Evolutionary conservation across 2,329 filamentous ascomycete genomes (phyloP), one percentile per base, ranked within the genome.

Genomic region (Trichophyton benhamiae): DNA sequence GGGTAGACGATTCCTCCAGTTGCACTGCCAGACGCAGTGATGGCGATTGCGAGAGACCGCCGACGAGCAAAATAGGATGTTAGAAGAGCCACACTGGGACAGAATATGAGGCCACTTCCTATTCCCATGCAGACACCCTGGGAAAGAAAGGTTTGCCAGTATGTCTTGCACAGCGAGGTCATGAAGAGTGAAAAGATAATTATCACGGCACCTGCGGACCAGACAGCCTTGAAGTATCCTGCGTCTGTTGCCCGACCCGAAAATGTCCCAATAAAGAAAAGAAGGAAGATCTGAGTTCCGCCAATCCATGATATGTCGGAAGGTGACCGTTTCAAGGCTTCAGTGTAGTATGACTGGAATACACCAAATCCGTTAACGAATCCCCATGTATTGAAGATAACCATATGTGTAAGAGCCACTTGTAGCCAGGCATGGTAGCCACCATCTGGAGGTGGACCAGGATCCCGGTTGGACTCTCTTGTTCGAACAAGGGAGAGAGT

Each of bases 1-100:
- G 86, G 85, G 67, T 85, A 88, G 2, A 87, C 76, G 22, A 87
- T 73, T 0, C 85, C 85, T 0, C 86, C 86, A 0, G 81, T 81
- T 0, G 79, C 80, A 27, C 82, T 83, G 0, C 86, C 87, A 0
- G 79, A 80, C 0, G 83, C 82, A 8, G 78, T 78, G 6, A 85
- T 76, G 0, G 83, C 83, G 17, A 87, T 76, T 0, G 85, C 85
- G 1, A 87, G 73, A 0, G 79, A 79, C 3, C 82, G 77, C n/a
- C 80, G 80, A n/a, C 71, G 79, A 7, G 75, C 75, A 65, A 87
- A 88, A 61, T 86, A 87, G 0, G 83, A 84, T 13, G 81, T 76
- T 8, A 83, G 73, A 22, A 84, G 71, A n/a, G 80, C 77, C 38
- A 82, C 67, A 17, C 77, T 78, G 33, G 83, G 78, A 52, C 77